Conservation (phyloP, 2,329 filamentous ascomycete genomes). For the Sclerotinia nivalis region DNA sequence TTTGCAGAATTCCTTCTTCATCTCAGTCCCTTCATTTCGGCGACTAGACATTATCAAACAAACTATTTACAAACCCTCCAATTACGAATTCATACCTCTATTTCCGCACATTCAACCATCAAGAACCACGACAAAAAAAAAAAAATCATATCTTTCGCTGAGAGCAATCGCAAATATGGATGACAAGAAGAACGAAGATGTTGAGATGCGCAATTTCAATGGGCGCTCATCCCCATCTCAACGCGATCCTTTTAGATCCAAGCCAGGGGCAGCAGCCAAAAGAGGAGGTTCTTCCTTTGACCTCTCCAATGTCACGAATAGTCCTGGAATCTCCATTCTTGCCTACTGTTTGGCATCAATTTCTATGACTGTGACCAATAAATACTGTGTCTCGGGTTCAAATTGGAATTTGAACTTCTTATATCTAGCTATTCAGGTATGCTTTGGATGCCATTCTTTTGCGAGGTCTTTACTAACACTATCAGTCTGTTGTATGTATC, state of each 20-base stretch:
- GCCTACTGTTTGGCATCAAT: slow-evolving; percentile 96
- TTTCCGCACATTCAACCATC: slow-evolving; percentile 28
- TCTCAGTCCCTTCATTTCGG: neutral
- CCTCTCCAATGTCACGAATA: slow-evolving; percentile 61
- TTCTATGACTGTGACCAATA: slow-evolving; percentile 99
- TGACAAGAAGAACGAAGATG: slow-evolving; percentile 86
- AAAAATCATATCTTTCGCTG: slow-evolving; percentile 9
- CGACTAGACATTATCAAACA: slow-evolving; percentile 7
- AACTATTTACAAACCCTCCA: slow-evolving; percentile 6
- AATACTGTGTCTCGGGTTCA: slow-evolving; percentile 90
- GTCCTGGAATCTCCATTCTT: slow-evolving; percentile 76
- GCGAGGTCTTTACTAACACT: slow-evolving; percentile 27
- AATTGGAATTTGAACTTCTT: slow-evolving; percentile 97
- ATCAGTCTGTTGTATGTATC: slow-evolving; percentile 85
- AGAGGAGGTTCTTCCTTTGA: slow-evolving; percentile 28
- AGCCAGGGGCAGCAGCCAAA: slow-evolving; percentile 43
- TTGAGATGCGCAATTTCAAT: slow-evolving; percentile 42
- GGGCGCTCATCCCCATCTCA: slow-evolving; percentile 42
- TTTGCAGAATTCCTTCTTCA: neutral
- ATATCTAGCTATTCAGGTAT: slow-evolving; percentile 87
- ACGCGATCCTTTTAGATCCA: slow-evolving; percentile 42
- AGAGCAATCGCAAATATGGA: slow-evolving; percentile 59
- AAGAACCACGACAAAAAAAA: slow-evolving; percentile 20
- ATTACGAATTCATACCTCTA: slow-evolving; percentile 18
- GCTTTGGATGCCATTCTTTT: slow-evolving; percentile 33